Base-by-base conservation (phyloP, 139 green algal genomes). In the Trebouxia sp. region DNA sequence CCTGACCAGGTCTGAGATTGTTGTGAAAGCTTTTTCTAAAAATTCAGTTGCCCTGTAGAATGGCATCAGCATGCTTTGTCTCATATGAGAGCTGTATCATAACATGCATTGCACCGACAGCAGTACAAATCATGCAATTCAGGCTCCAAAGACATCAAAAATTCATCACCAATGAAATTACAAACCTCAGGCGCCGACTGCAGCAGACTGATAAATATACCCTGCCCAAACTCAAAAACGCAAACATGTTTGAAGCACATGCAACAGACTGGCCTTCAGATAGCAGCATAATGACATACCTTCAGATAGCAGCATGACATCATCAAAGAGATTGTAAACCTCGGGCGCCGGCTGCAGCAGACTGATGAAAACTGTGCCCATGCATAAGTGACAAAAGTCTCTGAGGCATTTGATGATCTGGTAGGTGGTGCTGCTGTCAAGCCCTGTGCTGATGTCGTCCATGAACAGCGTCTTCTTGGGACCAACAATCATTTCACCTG, bases 301-400 rank as follows among this genome's bases (percentile, higher is more conserved):
- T 37, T 89, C 87, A 3, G 78, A 76, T 28, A 93, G 80, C 58
- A 94, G 82, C 47, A 93, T 65, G 45, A 94, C 65, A 35, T 94
- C 89, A 79, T 94, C 88, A 72, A 93, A 94, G 37, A 93, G 86
- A 39, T 83, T 58, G 80, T 85, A 93, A 9, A 83, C 80, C 82
- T 85, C 76, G 3, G 76, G 88, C 32, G 86, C 35, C 0, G 88
- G 88, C 84, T 92, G 88, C 66, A 92, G 85, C 75, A 92, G 77
- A 0, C 76, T 37, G 51, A 83, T 55, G 30, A 85, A 74, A 8
- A 83, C 38, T 26, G 76, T 85, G 4, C 58, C 81, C 74, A 81
- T 32, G 4, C 65, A 30, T 35, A 74, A 22, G 74, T 90, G 83
- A 22, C n/a, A n/a, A n/a, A 84, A 45, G 72, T 82, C 81, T 22